Conservation (phyloP, 2,329 filamentous ascomycete genomes). For the Elsinoe fawcettii region DNA sequence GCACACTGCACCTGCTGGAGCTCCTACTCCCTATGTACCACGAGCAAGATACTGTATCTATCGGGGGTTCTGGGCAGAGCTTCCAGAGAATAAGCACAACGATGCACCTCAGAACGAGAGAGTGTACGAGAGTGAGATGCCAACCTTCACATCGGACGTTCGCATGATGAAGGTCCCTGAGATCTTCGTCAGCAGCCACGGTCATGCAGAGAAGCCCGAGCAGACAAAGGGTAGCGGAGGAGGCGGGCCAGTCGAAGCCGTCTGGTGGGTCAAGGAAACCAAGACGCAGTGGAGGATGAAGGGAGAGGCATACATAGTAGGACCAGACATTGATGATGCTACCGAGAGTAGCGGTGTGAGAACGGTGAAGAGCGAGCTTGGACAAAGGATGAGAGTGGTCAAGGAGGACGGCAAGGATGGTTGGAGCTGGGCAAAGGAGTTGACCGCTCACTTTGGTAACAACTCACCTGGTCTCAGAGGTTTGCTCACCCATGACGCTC, state of each 20-base stretch:
- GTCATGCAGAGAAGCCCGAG: slow-evolving; percentile 38
- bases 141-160: slow-evolving; percentile 78
- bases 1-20: slow-evolving; percentile 33
- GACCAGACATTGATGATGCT: slow-evolving; percentile 53
- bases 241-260: slow-evolving; percentile 68
- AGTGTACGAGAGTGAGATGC: slow-evolving; percentile 66
- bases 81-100: slow-evolving; percentile 67
- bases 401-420: slow-evolving; percentile 37
- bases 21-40: slow-evolving; percentile 37
- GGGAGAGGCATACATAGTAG: slow-evolving; percentile 68
- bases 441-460: slow-evolving; percentile 87
- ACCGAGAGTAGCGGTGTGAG: slow-evolving; percentile 46
- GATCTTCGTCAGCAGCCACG: slow-evolving; percentile 49
- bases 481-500: slow-evolving; percentile 27
- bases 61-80: slow-evolving; percentile 71
- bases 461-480: slow-evolving; percentile 70
- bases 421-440: slow-evolving; percentile 73
- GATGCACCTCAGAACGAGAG: slow-evolving; percentile 61
- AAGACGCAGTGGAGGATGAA: slow-evolving; percentile 79
- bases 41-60: slow-evolving; percentile 74
- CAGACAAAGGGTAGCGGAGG: slow-evolving; percentile 48
- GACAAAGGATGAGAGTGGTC: slow-evolving; percentile 54
- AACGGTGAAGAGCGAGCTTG: slow-evolving; percentile 54
- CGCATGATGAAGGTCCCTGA: slow-evolving; percentile 79
- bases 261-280: slow-evolving; percentile 68